Evolutionary conservation across 2,329 filamentous ascomycete species (phyloP), one percentile per base, ranked within the genome.

Genomic region (Neodidymelliopsis sp.): DNA sequence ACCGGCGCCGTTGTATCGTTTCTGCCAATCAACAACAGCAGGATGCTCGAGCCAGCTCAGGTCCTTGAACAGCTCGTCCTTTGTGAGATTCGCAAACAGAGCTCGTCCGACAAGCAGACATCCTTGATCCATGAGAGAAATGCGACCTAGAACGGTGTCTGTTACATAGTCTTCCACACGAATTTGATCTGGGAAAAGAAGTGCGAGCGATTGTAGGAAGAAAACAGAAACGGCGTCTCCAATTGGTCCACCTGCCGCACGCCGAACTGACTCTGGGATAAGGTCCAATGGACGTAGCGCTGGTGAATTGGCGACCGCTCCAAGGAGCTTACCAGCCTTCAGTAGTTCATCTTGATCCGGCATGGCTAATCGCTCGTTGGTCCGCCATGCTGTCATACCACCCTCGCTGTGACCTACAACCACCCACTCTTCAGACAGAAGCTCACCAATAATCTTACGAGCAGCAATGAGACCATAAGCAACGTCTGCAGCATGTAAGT

Each of bases 391-490:
- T n/a, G 53, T 60, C 55, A 63, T 56, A 10, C 59, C 60, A 11
- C 60, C 60, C 37, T 63, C 59, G 15, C 59, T 63, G 38, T 63
- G 60, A 6, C 59, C 57, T 6, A 62, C 42, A 6, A 63, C 58
- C 13, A 63, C 50, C 24, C 44, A 63, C 18, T 61, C 54, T 13
- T 60, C 23, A 0, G 58, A 63, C 1, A 63, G 37, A 1, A 60
- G 19, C 3, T 53, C 29, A n/a, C 58, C 56, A 4, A 63, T 41
- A 8, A 46, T 49, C 31, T 60, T 58, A 13, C 58, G 58, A 29
- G 60, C 56, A 4, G 58, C 58, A 13, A 63, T 50, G 2, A 62
- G 40, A 2, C 48, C 46, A 37, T 55, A 63, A 2, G 54, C 58
- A 12, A 42, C 58, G 24, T 63, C 53, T 3, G 58, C 60, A 10